Evolutionary conservation across 116 monocot species (phyloP), one percentile per base, ranked within the genome.

Genomic region (Dioscorea cayenensis): DNA sequence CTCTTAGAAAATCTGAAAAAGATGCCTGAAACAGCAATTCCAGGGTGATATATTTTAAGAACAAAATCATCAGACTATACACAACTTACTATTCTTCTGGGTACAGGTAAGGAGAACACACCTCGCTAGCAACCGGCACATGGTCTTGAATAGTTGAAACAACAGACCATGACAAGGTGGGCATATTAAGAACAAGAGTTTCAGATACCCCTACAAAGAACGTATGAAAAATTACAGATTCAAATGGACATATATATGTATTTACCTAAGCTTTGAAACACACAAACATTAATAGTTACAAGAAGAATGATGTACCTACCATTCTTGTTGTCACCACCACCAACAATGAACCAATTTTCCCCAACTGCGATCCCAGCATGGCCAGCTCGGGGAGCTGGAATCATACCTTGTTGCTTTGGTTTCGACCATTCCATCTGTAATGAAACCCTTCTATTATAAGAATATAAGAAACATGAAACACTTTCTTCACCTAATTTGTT

Each of bases 391-490:
- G 94, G 92, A 49, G 80, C 77, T 67, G 99, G 99, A 69, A 75
- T 75, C 14, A 87, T 73, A 78, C 99, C 99, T 70, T 94, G 99
- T 55, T 87, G 94, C 59, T 77, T 80, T 69, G 99, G 92, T 66
- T 78, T 89, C 29, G 99, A 99, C 99, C 99, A 99, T 78, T 99
- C 99, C 99, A 94, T 94, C 99, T 99, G 81, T 59, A 60, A 48
- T 60, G 49, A 27, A 70, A 66, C 23, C 38, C 58, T 38, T 50
- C 36, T 51, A 52, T 52, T 52, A 52, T 18, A 52, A 18, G 13
- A 52, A 52, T 25, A 25, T 25, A 25, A 25, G 25, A 25, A 25
- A 52, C 3, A 52, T 16, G 52, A 52, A 52, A 52, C 13, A 10
- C 13, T 14, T 52, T 52, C 25, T 25, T 52, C 52, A 52, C 52